Evolutionary conservation across 495 filamentous ascomycete species (phyloP), one percentile per base, ranked within the genome.

Genomic region (Cenococcum geophilum): DNA sequence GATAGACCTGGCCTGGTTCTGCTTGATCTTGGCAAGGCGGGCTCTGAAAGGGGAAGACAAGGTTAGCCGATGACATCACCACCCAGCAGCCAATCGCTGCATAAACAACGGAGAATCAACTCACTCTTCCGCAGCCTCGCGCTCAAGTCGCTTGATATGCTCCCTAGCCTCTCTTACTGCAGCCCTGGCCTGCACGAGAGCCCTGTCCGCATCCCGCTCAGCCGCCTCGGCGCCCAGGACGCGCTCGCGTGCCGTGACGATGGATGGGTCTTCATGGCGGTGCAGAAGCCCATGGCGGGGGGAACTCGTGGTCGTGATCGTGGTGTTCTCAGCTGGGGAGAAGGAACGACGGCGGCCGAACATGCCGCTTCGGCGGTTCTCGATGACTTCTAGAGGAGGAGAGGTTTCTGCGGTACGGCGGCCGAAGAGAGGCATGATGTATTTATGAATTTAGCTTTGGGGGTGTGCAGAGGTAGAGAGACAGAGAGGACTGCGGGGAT

Each of bases 11-110:
- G 83, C 84, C 64, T 87, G 80, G 60, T 78, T 76, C 67, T 85
- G 80, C 78, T 88, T 88, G 49, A 86, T 82, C 75, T 81, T 85
- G 21, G 85, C 85, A 9, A 78, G 64, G 25, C 79, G 70, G n/a
- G 78, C 77, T 54, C 74, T 78, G 16, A 16, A 52, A 25, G 25
- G 25, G 25, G 21, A 52, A 25, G 25, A 52, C 20, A 52, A 23
- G 25, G 23, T 52, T 27, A 52, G 49, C 49, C 20, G 21, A 27
- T 9, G 23, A 52, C 49, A 32, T 27, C 49, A 32, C 49, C 40
- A 1, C 40, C 4, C 1, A 45, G 14, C 40, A 16, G 14, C 40
- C 40, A 16, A 58, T 43, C 32, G 14, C 23, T 36, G 25, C 50
- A 42, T 57, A 45, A 25, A 34, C 4, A 27, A 55, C 16, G 42